Evolutionary conservation across 73 alveolate genomes (phyloP).

Genomic region (Paramecium bursaria): DNA sequence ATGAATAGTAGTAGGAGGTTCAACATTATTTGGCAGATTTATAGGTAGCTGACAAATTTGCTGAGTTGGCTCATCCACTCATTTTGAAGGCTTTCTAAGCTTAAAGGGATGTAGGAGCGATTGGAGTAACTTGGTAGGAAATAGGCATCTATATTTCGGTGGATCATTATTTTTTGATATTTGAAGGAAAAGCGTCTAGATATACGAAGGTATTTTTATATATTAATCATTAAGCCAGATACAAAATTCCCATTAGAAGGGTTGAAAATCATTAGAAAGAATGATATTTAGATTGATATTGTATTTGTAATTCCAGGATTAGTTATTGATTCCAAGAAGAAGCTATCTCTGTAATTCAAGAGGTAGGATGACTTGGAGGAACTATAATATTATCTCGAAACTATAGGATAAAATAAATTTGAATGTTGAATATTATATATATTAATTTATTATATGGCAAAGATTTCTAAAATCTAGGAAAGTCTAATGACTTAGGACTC

Average conservation of each 20-base stretch:
- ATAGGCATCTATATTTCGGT: conserved; percentile 40
- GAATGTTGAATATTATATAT: neutral
- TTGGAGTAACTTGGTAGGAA: conserved; percentile 50
- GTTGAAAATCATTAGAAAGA: conserved; percentile 6
- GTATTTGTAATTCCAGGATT: conserved; percentile 49
- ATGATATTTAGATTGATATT: conserved; percentile 18
- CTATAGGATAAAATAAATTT: conserved; percentile 45
- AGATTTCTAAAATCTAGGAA: neutral
- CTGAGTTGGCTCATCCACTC: conserved; percentile 54
- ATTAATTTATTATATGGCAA: neutral
- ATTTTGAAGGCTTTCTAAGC: conserved; percentile 33
- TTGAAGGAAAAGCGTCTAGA: conserved; percentile 35
- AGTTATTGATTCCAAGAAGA: conserved; percentile 55
- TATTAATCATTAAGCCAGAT: no score
- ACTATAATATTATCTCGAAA: conserved; percentile 32
- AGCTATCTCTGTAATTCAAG: conserved; percentile 15
- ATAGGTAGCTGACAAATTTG: conserved; percentile 41
- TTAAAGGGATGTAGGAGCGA: conserved; percentile 58
- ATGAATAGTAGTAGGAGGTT: conserved; percentile 1
- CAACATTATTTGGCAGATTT: conserved; percentile 1
- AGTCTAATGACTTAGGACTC: neutral
- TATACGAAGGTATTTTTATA: no score
- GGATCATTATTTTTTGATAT: conserved; percentile 33
- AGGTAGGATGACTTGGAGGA: conserved; percentile 50
- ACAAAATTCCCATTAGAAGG: conserved; percentile 46